A percentile compares a stretch with the other conserved stretches of the same genome.
These are phyloP conservation scores for Xylariales sp. DNA, from an alignment of 2,329 filamentous ascomycete species.

Conservation along the genomic window DNA sequence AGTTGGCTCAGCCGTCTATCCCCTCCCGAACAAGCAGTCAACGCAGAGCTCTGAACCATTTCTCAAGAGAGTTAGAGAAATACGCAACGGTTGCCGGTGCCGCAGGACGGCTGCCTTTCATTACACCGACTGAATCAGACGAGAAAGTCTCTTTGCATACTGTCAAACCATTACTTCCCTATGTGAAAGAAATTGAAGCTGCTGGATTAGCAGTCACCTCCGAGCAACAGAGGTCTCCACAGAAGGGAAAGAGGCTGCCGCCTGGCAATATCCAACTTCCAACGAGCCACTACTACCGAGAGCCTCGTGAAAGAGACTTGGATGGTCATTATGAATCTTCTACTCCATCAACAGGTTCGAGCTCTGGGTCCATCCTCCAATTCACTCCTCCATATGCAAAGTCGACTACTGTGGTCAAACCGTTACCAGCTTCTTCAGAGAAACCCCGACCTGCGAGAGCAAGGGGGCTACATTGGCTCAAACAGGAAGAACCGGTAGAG, in stretches of 20 bases:
- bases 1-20: conserved; percentile 9
- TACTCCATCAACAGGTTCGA: conserved; percentile 14
- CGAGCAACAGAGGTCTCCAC: conserved; percentile 32
- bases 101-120: conserved; percentile 32
- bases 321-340: conserved; percentile 15
- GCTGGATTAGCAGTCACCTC: conserved; percentile 55
- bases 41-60: conserved; percentile 34
- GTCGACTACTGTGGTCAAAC: conserved; percentile 13
- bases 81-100: conserved; percentile 34
- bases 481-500: conserved; percentile 13
- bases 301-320: conserved; percentile 6
- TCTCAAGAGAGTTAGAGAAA: conserved; percentile 36
- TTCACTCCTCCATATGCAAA: conserved; percentile 17
- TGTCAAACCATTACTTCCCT: conserved; percentile 48
- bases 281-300: neutral
- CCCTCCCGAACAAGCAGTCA: conserved; percentile 41
- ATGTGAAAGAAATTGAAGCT: conserved; percentile 46
- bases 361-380: conserved; percentile 18
- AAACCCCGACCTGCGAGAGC: conserved; percentile 13
- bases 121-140: conserved; percentile 35
- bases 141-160: conserved; percentile 44
- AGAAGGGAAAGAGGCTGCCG: neutral
- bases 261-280: neutral
- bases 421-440: conserved; percentile 10
- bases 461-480: conserved; percentile 22